Base-by-base conservation (phyloP, 257 asterid genomes). In the Przewalskia tangutica region DNA sequence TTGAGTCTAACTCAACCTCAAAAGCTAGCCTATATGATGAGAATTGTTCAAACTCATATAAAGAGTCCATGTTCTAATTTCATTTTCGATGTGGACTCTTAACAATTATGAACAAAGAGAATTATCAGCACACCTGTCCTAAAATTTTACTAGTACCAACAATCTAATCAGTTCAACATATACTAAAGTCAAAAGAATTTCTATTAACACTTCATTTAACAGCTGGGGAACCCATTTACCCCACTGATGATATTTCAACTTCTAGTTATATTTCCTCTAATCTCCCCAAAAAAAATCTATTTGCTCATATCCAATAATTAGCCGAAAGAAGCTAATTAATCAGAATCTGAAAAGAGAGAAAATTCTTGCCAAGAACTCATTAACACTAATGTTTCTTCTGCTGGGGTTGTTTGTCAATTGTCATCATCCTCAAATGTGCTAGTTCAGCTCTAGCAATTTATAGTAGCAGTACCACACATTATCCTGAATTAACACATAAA, bases 61-160 rank as follows among this genome's bases (percentile, higher is more conserved):
- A n/a, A n/a, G n/a, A n/a, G n/a, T n/a, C n/a, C n/a, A n/a, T n/a
- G n/a, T n/a, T n/a, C n/a, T n/a, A n/a, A n/a, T n/a, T n/a, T n/a
- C n/a, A n/a, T n/a, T n/a, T n/a, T n/a, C n/a, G n/a, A n/a, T n/a
- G n/a, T n/a, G n/a, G n/a, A n/a, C n/a, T n/a, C n/a, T n/a, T n/a
- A n/a, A n/a, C n/a, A n/a, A n/a, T n/a, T 75, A 53, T 67, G 84
- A 88, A 84, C 78, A 83, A 84, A 81, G 58, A 68, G 66, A 82
- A 59, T 89, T 38, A 5, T 38, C 85, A 86, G 82, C 86, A 87
- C 54, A 32, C 81, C 76, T 88, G 84, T 87, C 84, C 90, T 92
- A 85, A 90, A 88, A 6, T 64, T 12, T 64, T 65, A 18, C 17
- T 87, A 16, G 13, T 91, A 89, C 73, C 36, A 7, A 83, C 88